Evolutionary conservation across 345 rosid species (phyloP).

Genomic region (Cardamine chenopodiifolia): DNA sequence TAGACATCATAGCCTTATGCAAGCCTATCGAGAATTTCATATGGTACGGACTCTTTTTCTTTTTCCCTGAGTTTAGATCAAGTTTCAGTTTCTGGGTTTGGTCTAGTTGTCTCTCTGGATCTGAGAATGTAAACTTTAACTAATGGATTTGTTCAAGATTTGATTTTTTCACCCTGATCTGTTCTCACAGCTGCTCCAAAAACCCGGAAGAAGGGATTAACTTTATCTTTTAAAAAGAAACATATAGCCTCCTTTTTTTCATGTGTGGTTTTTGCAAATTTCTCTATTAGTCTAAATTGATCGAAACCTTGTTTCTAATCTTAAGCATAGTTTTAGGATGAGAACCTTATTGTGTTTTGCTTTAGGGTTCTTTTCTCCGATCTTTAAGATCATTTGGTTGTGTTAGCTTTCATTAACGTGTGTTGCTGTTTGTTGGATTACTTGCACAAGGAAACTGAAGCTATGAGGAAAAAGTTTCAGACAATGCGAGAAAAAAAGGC

Average conservation of each 20-base stretch:
- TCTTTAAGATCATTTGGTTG: constrained; percentile 14
- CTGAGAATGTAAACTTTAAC: constrained; percentile 31
- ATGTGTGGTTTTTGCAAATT: constrained; percentile 9
- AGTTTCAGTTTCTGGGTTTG: constrained; percentile 33
- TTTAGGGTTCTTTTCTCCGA: not conserved
- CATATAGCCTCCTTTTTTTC: constrained; percentile 1
- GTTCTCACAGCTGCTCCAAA: not conserved
- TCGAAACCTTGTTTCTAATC: not conserved
- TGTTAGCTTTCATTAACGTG: constrained; percentile 11
- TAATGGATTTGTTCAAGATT: not conserved
- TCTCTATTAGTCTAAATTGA: constrained; percentile 13
- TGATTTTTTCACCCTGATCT: constrained; percentile 27
- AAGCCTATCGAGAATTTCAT: constrained; percentile 59
- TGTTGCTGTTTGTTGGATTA: not conserved
- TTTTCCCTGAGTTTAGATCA: constrained; percentile 27
- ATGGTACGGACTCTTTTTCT: constrained; percentile 45
- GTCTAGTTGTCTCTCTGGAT: constrained; percentile 44
- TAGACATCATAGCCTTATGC: constrained; percentile 64
- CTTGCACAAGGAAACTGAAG: constrained; percentile 63
- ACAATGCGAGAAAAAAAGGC: constrained; percentile 58
- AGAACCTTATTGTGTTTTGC: not conserved
- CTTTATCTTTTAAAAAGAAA: not conserved
- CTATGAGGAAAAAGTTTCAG: constrained; percentile 48
- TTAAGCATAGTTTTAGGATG: not conserved
- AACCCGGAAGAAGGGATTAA: not conserved